phyloP scores from a whole-genome alignment of 306 rosid species.

The Rosa lucieae region DNA sequence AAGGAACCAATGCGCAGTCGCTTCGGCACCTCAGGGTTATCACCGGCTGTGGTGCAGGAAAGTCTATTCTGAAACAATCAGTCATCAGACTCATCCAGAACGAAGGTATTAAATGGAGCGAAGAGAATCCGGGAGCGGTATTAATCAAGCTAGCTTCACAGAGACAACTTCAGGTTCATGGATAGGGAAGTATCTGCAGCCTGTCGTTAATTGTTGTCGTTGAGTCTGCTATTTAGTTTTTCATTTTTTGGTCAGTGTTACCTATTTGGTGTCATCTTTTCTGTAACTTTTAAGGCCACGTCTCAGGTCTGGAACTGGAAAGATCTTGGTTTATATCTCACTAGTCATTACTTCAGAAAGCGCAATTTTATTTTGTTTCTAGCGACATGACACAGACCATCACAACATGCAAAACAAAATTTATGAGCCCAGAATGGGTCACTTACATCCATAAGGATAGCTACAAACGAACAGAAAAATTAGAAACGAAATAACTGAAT shows the following conservation, averaged over 20 bases:
- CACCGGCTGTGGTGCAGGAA: slow-evolving; percentile 88
- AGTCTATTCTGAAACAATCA: slow-evolving; percentile 83
- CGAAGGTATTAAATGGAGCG: slow-evolving; percentile 70
- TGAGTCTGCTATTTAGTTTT: not conserved
- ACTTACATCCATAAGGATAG: not conserved
- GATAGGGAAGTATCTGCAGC: slow-evolving; percentile 47
- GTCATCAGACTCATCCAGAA: slow-evolving; percentile 49
- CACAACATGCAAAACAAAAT: too few species aligned
- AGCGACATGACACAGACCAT: too few species aligned
- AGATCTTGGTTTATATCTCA: not conserved
- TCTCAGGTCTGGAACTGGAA: not conserved
- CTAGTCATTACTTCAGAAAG: not conserved
- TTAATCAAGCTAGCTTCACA: slow-evolving; percentile 58
- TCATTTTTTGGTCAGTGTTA: not conserved
- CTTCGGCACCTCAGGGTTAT: slow-evolving; percentile 78
- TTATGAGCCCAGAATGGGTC: not conserved
- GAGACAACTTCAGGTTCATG: slow-evolving; percentile 56
- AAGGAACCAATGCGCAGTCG: slow-evolving; percentile 70
- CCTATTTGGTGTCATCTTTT: not conserved
- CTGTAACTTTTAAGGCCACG: not conserved
- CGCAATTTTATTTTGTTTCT: not conserved
- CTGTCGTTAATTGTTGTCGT: not conserved
- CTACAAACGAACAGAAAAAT: not conserved
- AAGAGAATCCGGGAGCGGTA: slow-evolving; percentile 78
- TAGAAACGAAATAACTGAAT: slow-evolving; percentile 9